Base-by-base conservation (phyloP, 2,329 filamentous ascomycete genomes). In the Elsinoe ampelina region DNA sequence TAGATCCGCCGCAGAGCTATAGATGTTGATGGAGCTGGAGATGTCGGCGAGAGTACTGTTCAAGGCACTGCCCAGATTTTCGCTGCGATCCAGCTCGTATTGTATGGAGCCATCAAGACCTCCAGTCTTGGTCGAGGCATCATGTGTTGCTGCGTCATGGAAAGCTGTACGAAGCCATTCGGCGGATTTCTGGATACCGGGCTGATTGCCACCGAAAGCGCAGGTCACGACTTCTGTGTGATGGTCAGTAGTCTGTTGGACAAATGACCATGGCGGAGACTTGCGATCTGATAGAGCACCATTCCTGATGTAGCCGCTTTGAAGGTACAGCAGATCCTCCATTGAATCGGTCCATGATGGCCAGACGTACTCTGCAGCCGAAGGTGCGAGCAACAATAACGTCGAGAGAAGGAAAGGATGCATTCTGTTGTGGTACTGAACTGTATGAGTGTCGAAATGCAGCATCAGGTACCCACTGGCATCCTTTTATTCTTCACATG, bases 31-130 rank as follows among this genome's bases (percentile, higher is more conserved):
- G 51, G 62, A 68, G 22, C 57, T 59, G 8, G 62, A 59, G n/a
- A 68, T 64, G 45, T 64, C 66, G 11, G 59, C 60, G 20, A 71
- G 60, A 15, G 67, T 69, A 50, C 63, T 66, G 54, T 70, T 69
- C 58, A 71, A 65, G 3, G 65, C 68, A 43, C 58, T 55, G 26
- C 69, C 69, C 0, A 60, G 58, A 58, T 71, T 68, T 17, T 68
- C 67, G 15, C 54, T 45, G 35, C 65, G 61, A 3, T 63, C 57
- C 3, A 61, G 64, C 51, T 71, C 69, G 45, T 65, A 70, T 39
- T 65, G 65, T 8, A 71, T 68, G 11, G 67, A 70, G 10, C 66
- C 68, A 41, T 71, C 69, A 10, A 70, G 55, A 7, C 69, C 69
- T 36, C 69, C 69, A 6, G 58, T 63, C 5, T 65, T 66, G 3